Percentiles rank a stretch among this genome's conserved stretches.
These are phyloP conservation scores for Saccharomycopsis sp. DNA, from an alignment of 805 yeast genomes.

Conservation along the genomic window DNA sequence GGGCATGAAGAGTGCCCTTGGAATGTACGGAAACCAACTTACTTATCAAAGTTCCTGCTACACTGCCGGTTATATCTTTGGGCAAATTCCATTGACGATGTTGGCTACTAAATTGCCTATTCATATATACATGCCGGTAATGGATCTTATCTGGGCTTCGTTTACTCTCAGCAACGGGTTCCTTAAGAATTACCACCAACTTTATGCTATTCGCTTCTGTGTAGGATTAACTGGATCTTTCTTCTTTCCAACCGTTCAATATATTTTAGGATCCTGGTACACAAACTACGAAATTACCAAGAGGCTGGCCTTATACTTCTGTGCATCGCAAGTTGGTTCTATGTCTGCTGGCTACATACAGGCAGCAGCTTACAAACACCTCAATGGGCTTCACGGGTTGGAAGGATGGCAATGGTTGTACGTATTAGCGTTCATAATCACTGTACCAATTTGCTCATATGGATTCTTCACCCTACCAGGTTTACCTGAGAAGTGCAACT, in stretches of 20 bases:
- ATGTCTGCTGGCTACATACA: slow-evolving; percentile 31
- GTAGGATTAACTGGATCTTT: slow-evolving; percentile 32
- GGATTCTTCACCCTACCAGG: slow-evolving; percentile 44
- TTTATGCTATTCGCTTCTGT: slow-evolving; percentile 30
- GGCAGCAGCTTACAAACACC: slow-evolving; percentile 27
- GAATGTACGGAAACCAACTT: slow-evolving; percentile 38
- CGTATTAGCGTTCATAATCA: slow-evolving; percentile 24
- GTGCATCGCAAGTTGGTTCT: slow-evolving; percentile 28
- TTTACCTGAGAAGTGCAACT: slow-evolving; percentile 53
- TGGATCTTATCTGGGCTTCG: slow-evolving; percentile 22
- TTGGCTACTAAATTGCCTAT: slow-evolving; percentile 23
- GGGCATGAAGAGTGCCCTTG: slow-evolving; percentile 47
- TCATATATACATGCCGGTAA: slow-evolving; percentile 22
- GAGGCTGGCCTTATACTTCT: slow-evolving; percentile 29
- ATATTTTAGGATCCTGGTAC: slow-evolving; percentile 32
- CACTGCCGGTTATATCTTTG: slow-evolving; percentile 24
- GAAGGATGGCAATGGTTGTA: slow-evolving; percentile 27
- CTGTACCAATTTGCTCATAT: slow-evolving; percentile 22
- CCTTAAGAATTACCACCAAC: slow-evolving; percentile 20
- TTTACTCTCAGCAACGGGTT: slow-evolving; percentile 15
- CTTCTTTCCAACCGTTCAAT: slow-evolving; percentile 30
- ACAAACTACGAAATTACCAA: slow-evolving; percentile 32
- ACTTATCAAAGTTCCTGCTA: slow-evolving; percentile 21
- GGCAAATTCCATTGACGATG: slow-evolving; percentile 26
- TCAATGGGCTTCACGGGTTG: slow-evolving; percentile 24